These are phyloP conservation scores for Acorus calamus DNA, from an alignment of 106 monocot genomes.

Conservation along the genomic window DNA sequence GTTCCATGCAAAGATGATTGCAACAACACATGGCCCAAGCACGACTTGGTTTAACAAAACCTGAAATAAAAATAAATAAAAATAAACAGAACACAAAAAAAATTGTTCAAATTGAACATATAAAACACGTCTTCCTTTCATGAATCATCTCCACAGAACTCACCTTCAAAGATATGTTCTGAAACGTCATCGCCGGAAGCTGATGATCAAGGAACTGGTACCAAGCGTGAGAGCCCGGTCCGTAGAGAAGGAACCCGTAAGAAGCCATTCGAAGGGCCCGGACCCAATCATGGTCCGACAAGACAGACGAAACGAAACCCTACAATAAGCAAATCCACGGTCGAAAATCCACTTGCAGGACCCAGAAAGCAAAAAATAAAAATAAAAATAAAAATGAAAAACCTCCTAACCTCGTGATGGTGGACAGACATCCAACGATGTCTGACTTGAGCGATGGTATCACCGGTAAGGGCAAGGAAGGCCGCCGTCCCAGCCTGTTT, in stretches of 20 bases:
- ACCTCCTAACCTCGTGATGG: background rate
- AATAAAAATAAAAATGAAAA: too few species aligned
- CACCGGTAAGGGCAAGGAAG: constrained; percentile 63
- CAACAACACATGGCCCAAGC: constrained; percentile 96
- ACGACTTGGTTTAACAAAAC: constrained; percentile 87
- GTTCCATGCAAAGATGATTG: constrained; percentile 96
- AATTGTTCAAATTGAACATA: background rate
- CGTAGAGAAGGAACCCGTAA: constrained; percentile 90
- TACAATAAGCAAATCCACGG: constrained; percentile 14
- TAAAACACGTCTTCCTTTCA: background rate
- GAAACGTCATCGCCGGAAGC: constrained; percentile 58
- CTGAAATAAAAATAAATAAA: constrained; percentile 26
- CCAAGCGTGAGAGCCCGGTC: constrained; percentile 90
- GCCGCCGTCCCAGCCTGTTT: constrained; percentile 75
- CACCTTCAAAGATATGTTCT: constrained; percentile 71
- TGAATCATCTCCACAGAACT: background rate
- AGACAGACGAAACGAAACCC: constrained; percentile 25
- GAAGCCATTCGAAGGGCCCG: constrained; percentile 82
- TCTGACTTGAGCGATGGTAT: constrained; percentile 83
- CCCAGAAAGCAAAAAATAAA: background rate
- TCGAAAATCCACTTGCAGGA: background rate
- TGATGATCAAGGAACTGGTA: constrained; percentile 70
- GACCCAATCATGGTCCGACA: constrained; percentile 71
- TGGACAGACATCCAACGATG: constrained; percentile 11
- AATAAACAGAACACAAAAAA: constrained; percentile 4